Evolutionary conservation across 2,329 filamentous ascomycete species (phyloP).

Genomic region (Plenodomus lindquistii): DNA sequence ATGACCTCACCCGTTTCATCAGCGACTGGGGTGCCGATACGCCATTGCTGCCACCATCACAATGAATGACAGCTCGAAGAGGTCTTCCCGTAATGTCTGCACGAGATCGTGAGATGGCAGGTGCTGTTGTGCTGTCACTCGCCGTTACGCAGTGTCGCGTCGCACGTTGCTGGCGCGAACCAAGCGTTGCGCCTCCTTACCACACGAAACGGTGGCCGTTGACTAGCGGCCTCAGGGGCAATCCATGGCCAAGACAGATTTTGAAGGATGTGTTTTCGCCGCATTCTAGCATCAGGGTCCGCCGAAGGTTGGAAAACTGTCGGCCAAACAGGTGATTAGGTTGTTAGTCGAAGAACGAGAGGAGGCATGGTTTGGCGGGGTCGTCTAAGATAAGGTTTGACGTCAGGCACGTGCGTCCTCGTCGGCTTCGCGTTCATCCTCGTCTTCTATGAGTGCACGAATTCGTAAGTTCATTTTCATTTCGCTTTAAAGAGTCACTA

Average conservation of each 20-base stretch:
- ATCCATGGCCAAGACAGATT: no score
- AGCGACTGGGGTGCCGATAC: conserved; percentile 9
- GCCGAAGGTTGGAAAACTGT: neutral
- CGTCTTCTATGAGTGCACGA: no score
- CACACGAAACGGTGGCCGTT: neutral
- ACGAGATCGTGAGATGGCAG: neutral
- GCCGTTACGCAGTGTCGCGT: neutral
- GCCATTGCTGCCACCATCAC: conserved; percentile 5
- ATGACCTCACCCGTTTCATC: conserved; percentile 37
- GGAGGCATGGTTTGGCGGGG: neutral
- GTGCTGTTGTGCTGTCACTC: neutral
- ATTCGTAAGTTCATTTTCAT: no score
- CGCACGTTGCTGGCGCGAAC: neutral
- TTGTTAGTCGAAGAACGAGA: neutral
- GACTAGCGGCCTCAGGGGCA: neutral
- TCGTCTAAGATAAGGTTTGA: neutral
- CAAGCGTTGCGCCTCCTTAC: no score
- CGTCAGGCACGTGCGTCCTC: neutral
- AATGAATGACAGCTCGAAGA: conserved; percentile 1
- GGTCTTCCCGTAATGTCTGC: neutral
- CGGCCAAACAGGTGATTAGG: neutral
- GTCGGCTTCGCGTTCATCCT: neutral
- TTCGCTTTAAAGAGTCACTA: no score
- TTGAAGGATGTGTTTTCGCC: neutral
- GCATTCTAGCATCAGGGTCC: neutral